A percentile compares a stretch with the other conserved stretches of the same genome.
Conservation (phyloP, 140 eudicot genomes). For the Cichorium intybus region DNA sequence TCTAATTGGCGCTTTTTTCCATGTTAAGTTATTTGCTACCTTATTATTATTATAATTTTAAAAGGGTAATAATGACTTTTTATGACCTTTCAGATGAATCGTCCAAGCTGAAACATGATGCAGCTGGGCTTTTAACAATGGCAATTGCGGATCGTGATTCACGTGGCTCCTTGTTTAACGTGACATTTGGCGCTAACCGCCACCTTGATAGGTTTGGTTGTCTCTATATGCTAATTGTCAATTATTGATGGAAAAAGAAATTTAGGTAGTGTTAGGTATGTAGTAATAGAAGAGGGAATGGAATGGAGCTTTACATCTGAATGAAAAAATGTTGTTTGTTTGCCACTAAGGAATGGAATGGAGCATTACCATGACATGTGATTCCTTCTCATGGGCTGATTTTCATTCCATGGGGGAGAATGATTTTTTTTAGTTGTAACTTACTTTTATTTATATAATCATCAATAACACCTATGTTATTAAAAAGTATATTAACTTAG, state of each 20-base stretch:
- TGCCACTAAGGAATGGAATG: too few species aligned
- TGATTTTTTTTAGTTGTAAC: too few species aligned
- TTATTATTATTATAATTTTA: not conserved
- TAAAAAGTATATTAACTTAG: too few species aligned
- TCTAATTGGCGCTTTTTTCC: not conserved
- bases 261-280: too few species aligned
- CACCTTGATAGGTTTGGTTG: constrained; percentile 75
- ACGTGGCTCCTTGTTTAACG: constrained; percentile 75
- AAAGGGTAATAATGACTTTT: not conserved
- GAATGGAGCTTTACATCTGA: too few species aligned
- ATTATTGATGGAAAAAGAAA: not conserved
- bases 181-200: constrained; percentile 77
- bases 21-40: not conserved
- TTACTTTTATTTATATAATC: too few species aligned
- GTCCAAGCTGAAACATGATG: constrained; percentile 82
- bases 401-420: too few species aligned
- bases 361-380: too few species aligned
- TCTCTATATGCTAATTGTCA: not conserved
- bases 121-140: constrained; percentile 83
- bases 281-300: too few species aligned
- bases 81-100: constrained; percentile 71
- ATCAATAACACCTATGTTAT: too few species aligned
- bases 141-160: constrained; percentile 84
- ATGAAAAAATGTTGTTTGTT: too few species aligned
- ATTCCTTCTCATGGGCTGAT: too few species aligned